phyloP scores from a whole-genome alignment of 2,329 filamentous ascomycete species.

The Hymenoscyphus linearis region DNA sequence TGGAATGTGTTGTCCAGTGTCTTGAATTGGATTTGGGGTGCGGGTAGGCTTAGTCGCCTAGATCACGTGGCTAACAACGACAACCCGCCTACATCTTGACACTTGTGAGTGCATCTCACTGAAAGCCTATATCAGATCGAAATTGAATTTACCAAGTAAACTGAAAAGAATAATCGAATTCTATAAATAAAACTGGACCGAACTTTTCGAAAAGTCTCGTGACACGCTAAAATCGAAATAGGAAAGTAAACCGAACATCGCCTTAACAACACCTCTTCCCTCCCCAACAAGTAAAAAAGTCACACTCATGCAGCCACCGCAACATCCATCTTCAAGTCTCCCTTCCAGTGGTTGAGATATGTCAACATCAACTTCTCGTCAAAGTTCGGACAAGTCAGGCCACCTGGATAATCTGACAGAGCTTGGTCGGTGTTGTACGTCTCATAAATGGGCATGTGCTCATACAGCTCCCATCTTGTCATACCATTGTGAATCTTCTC shows the following conservation, averaged over 20 bases:
- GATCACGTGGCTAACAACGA: no score
- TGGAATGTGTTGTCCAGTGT: background rate
- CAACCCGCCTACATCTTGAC: no score
- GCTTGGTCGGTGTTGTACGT: background rate
- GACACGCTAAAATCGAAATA: background rate
- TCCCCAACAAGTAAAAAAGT: background rate
- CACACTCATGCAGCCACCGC: background rate
- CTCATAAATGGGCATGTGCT: background rate
- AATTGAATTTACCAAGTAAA: background rate
- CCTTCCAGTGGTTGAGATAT: background rate
- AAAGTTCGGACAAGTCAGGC: background rate
- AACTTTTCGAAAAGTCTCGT: background rate
- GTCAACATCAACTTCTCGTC: background rate
- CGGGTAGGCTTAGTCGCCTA: no score
- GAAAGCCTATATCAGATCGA: no score
- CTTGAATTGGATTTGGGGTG: background rate
- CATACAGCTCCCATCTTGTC: background rate
- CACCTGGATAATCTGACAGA: background rate
- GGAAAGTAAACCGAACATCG: background rate
- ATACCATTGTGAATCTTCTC: background rate
- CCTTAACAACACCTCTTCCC: background rate
- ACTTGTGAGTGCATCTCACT: no score
- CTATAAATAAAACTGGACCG: background rate
- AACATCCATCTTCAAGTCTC: background rate
- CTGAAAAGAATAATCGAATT: background rate